Evolutionary conservation across 345 rosid species (phyloP), one percentile per base, ranked within the genome.

Genomic region (Mangifera indica): DNA sequence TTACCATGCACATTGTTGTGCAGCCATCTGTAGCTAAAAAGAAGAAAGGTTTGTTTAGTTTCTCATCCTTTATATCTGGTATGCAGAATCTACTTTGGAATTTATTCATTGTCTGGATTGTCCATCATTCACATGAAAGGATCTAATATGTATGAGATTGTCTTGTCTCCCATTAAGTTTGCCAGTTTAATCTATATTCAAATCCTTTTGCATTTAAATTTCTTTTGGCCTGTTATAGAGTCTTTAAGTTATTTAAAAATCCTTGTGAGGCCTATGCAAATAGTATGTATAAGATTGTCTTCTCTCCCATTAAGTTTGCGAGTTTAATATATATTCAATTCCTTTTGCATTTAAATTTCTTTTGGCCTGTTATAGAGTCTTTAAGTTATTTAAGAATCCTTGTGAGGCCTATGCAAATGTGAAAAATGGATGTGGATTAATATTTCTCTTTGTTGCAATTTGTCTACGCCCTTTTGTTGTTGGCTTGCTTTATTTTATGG

Each of bases 1-100:
- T 76, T 52, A 82, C 83, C 72, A 79, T 82, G 86, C 86, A 82
- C 10, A 78, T 77, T 7, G 76, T 80, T 20, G 67, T 82, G 63
- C 83, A 80, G 71, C 86, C 83, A 72, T 29, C 65, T 54, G 45
- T 60, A 55, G 60, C 73, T 20, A 79, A 82, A 45, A 63, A 82
- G 69, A 77, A 72, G 77, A 80, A 73, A 69, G 85, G 81, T 82
- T 63, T 7, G 72, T 74, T 24, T 25, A 37, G 24, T 32, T 73
- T 74, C 54, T 59, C 3, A 2, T 67, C 10, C 46, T 69, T 63
- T 54, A 11, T 66, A 7, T 24, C n/a, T 67, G 37, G 54, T 60
- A 55, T 14, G 15, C 20, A 51, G n/a, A 29, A 9, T 40, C 29
- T 55, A 34, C 32, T 56, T 67, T 12, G 1, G 17, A 34, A 70